Conservation (phyloP, 768 basidiomycete genomes). For the Clavaria fumosa region DNA sequence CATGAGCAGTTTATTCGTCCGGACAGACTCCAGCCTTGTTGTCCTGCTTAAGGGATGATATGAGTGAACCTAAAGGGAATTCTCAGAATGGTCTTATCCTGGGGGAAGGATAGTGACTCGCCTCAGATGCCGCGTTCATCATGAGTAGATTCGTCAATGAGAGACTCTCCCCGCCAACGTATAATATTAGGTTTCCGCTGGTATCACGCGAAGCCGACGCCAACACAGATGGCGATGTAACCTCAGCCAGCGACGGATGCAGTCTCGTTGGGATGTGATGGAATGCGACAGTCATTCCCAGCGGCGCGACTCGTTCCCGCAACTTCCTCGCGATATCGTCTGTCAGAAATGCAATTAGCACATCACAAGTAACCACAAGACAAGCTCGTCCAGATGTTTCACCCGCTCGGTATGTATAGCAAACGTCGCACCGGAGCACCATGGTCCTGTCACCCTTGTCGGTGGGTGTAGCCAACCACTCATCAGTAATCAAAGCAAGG, state of each 20-base stretch:
- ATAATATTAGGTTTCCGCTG: too few species aligned
- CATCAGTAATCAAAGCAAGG: constrained; percentile 12
- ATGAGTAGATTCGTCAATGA: constrained; percentile 75
- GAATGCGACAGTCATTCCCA: constrained; percentile 22
- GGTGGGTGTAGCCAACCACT: constrained; percentile 5
- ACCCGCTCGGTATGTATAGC: constrained; percentile 58
- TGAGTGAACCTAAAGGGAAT: constrained; percentile 42
- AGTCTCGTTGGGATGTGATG: constrained; percentile 17
- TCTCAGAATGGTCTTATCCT: neutral
- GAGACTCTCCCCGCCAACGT: constrained; percentile 69
- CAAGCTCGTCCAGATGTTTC: constrained; percentile 4
- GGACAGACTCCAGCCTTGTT: constrained; percentile 41
- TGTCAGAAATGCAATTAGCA: constrained; percentile 11
- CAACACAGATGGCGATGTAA: neutral
- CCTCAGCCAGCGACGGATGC: constrained; percentile 7
- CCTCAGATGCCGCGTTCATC: constrained; percentile 54
- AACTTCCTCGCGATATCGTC: constrained; percentile 21
- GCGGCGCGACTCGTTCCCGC: constrained; percentile 13
- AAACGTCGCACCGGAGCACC: constrained; percentile 62
- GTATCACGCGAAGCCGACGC: constrained; percentile 6
- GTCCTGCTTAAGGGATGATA: constrained; percentile 47
- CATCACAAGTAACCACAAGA: neutral
- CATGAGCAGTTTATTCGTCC: constrained; percentile 77
- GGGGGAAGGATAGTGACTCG: constrained; percentile 19
- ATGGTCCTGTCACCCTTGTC: constrained; percentile 23